These are phyloP conservation scores for Paraurostyla sp. DNA, from an alignment of 73 alveolate genomes.

Conservation along the genomic window DNA sequence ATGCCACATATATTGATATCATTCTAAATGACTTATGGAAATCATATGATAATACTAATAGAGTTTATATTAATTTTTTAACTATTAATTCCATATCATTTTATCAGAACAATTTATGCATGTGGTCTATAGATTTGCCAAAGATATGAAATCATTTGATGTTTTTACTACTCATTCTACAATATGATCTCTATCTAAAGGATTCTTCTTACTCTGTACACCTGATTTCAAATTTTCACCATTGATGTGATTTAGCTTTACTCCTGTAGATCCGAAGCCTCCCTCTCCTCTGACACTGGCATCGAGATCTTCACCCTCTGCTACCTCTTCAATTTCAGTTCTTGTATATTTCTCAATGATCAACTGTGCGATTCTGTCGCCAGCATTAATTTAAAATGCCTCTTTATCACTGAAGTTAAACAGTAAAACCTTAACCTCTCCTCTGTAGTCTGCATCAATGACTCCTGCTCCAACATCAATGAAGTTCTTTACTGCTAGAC, in stretches of 20 bases:
- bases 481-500: constrained; percentile 90
- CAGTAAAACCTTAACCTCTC: constrained; percentile 86
- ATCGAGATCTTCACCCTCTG: constrained; percentile 85
- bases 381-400: constrained; percentile 73
- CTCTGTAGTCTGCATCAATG: constrained; percentile 91
- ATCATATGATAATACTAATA: no score
- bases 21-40: no score
- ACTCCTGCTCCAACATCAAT: constrained; percentile 95
- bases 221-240: constrained; percentile 43
- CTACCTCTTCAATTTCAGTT: constrained; percentile 82
- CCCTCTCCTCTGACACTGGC: constrained; percentile 89
- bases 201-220: no score
- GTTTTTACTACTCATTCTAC: no score
- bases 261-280: constrained; percentile 97
- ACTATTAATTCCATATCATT: no score
- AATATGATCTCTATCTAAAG: no score
- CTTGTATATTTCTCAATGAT: constrained; percentile 88
- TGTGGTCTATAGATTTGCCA: no score
- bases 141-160: no score
- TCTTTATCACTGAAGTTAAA: constrained; percentile 85
- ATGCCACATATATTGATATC: no score
- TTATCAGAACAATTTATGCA: no score
- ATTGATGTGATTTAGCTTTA: constrained; percentile 42
- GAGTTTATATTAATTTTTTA: no score
- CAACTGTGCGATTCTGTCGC: constrained; percentile 92